Evolutionary conservation across 495 filamentous ascomycete species (phyloP).

Genomic region (Penicillium waksmanii): DNA sequence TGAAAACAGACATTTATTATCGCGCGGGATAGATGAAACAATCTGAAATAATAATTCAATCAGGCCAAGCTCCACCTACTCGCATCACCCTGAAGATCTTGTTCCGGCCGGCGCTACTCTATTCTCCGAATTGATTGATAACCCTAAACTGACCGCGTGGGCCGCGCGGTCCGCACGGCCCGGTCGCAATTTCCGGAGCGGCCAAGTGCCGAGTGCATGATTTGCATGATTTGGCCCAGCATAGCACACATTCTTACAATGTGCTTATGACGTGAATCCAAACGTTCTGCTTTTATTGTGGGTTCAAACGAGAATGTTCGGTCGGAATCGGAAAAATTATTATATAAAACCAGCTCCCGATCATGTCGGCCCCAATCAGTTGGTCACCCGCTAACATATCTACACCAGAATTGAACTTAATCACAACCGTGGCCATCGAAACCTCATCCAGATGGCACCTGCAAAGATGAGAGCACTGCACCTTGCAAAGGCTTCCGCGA

Average conservation of each 20-base stretch:
- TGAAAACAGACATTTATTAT: not conserved
- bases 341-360: not conserved
- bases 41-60: not conserved
- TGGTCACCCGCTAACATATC: too few species aligned
- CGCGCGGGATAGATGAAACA: not conserved
- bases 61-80: not conserved
- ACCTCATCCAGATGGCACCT: not conserved
- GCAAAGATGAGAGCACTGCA: conserved; percentile 24
- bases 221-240: not conserved
- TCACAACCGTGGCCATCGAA: not conserved
- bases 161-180: conserved; percentile 22
- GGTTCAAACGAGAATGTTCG: not conserved
- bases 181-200: not conserved
- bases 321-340: not conserved
- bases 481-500: conserved; percentile 1
- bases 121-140: conserved; percentile 16
- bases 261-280: too few species aligned
- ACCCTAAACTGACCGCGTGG: conserved; percentile 2
- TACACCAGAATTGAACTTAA: too few species aligned
- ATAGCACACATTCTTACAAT: not conserved
- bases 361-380: too few species aligned
- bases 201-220: not conserved
- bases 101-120: not conserved
- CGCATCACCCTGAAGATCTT: conserved; percentile 3
- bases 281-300: not conserved